phyloP scores from a whole-genome alignment of 2,329 filamentous ascomycete genomes.

The Neonectria sp. region DNA sequence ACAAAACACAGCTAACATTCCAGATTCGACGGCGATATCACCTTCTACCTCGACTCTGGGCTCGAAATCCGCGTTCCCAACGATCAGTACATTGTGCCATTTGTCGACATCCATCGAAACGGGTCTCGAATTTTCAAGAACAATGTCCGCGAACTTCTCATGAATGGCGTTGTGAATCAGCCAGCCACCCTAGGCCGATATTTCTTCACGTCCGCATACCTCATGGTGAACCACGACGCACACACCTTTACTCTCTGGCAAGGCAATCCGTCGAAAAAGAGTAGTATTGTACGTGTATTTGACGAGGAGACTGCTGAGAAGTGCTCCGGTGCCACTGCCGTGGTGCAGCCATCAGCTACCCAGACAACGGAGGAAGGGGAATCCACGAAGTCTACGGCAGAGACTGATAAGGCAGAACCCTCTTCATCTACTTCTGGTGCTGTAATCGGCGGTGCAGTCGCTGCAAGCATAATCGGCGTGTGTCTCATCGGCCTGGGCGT shows the following conservation, averaged over 20 bases:
- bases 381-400: background rate
- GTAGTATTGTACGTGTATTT: slow-evolving; percentile 24
- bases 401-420: background rate
- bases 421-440: slow-evolving; percentile 12
- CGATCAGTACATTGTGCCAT: slow-evolving; percentile 49
- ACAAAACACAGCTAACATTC: background rate
- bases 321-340: slow-evolving; percentile 23
- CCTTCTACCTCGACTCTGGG: slow-evolving; percentile 47
- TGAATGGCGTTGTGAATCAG: slow-evolving; percentile 39
- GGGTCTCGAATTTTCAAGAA: slow-evolving; percentile 42
- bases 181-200: slow-evolving; percentile 50
- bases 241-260: slow-evolving; percentile 54
- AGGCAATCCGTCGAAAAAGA: slow-evolving; percentile 46
- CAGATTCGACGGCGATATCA: slow-evolving; percentile 50
- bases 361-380: background rate
- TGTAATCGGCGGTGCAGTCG: slow-evolving; percentile 29
- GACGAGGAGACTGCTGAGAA: slow-evolving; percentile 20
- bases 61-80: slow-evolving; percentile 50
- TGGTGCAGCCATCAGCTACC: slow-evolving; percentile 32
- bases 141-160: slow-evolving; percentile 42
- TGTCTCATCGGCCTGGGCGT: slow-evolving; percentile 18
- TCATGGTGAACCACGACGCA: slow-evolving; percentile 55
- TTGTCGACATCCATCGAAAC: slow-evolving; percentile 45
- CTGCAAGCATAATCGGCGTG: slow-evolving; percentile 12
- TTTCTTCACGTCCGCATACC: slow-evolving; percentile 53